Percentiles rank a stretch among this genome's conserved stretches.
Evolutionary conservation across 495 filamentous ascomycete species (phyloP).

Genomic region (Xylaria nigripes): DNA sequence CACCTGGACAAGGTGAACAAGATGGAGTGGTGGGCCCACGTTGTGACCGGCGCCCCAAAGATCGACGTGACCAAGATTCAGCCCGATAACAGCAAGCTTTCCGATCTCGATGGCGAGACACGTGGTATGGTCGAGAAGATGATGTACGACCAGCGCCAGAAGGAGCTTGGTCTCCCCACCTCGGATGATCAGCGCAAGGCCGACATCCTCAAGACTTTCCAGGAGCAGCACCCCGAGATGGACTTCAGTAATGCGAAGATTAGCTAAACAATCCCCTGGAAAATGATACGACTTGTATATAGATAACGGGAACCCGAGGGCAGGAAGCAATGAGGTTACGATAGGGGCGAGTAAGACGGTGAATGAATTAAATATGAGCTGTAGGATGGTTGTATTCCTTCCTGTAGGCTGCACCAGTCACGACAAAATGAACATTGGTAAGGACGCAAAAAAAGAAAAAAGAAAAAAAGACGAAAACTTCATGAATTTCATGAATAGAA

Average conservation of each 20-base stretch:
- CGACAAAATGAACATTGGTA: not conserved
- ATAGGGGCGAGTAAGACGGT: too few relatives aligned
- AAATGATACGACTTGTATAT: not conserved
- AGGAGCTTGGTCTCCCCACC: conserved; percentile 75
- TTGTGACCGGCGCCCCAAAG: conserved; percentile 71
- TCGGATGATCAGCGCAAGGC: conserved; percentile 90
- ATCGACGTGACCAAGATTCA: conserved; percentile 94
- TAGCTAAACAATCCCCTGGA: conserved; percentile 28
- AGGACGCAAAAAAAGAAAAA: not conserved
- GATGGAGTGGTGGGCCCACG: conserved; percentile 96
- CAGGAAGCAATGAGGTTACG: not conserved
- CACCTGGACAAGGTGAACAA: conserved; percentile 97
- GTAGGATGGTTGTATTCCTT: not conserved
- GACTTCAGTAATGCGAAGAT: conserved; percentile 77
- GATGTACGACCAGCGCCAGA: conserved; percentile 98
- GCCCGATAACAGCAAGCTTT: conserved; percentile 82
- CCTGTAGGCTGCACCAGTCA: not conserved
- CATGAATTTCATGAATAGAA: not conserved
- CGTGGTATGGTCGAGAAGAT: conserved; percentile 99
- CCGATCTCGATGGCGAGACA: conserved; percentile 92
- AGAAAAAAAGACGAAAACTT: not conserved
- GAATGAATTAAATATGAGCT: not conserved
- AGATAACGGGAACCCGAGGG: not conserved
- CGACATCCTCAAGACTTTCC: conserved; percentile 88
- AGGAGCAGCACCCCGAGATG: conserved; percentile 67